Base-by-base conservation (phyloP, 148 eudicot species). In the Chenopodium quinoa region DNA sequence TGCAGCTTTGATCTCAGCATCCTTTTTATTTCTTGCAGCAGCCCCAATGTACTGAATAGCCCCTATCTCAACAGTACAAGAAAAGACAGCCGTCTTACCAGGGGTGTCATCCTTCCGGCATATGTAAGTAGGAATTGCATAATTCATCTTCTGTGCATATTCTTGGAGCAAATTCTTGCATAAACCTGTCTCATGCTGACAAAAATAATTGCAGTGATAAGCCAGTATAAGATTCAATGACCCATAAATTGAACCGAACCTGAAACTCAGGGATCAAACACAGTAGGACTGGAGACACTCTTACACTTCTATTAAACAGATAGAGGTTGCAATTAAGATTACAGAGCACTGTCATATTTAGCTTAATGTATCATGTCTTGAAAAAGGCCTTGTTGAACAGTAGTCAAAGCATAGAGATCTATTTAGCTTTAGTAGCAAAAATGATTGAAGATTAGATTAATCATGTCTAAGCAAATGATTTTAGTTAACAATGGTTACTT, bases 1-100 rank as follows among this genome's bases (percentile, higher is more conserved):
- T n/a, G 99, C 99, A 76, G 97, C 99, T 90, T 92, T 96, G 13
- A 93, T 91, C 85, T 96, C 99, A 16, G 98, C 98, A 83, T 96
- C 98, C 82, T 94, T 96, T 84, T 94, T 94, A 12, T 93, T 89
- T 79, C 65, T 90, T 58, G 98, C 95, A 27, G 86, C 73, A 19
- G 91, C 92, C 73, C 99, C 99, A 76, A 94, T 88, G 73, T 96
- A 96, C 60, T 87, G 90, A 75, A 90, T 91, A 23, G 91, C 93
- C 17, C 99, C 99, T 47, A 94, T 88, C 34, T 91, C 97, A 79
- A 90, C 94, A 3, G 88, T 85, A 82, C 98, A 96, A 46, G 91
- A 85, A 86, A 75, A 92, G 44, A 31, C 77, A 27, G 82, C 11
- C 0, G 60, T 58, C 60, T 83, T 81, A 81, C 91, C 86, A 34